phyloP scores from a whole-genome alignment of 108 stramenopile species.

The Cyclostephanos invisitatus region DNA sequence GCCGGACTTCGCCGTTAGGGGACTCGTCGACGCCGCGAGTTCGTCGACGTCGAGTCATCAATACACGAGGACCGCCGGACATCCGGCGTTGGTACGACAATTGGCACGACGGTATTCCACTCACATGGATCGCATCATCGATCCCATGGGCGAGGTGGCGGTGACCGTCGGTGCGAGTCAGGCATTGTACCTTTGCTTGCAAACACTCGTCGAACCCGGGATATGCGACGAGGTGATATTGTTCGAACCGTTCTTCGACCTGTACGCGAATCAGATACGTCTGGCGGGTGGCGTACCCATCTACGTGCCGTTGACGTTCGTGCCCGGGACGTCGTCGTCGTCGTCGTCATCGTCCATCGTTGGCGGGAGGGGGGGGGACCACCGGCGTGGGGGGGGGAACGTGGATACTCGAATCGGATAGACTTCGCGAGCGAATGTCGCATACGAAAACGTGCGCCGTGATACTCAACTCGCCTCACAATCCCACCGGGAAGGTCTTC shows the following conservation, averaged over 20 bases:
- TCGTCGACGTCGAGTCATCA: slow-evolving; percentile 77
- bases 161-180: slow-evolving; percentile 96
- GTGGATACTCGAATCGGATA: slow-evolving; percentile 81
- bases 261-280: slow-evolving; percentile 86
- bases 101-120: slow-evolving; percentile 88
- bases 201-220: slow-evolving; percentile 86
- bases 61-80: slow-evolving; percentile 95
- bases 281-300: slow-evolving; percentile 85
- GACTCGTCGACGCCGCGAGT: slow-evolving; percentile 68
- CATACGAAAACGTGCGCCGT: slow-evolving; percentile 88
- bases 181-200: slow-evolving; percentile 85
- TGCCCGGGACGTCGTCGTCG: too few species aligned
- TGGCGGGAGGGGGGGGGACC: too few species aligned
- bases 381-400: slow-evolving; percentile 57
- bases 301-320: slow-evolving; percentile 80
- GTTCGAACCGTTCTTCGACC: slow-evolving; percentile 98
- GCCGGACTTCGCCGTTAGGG: slow-evolving; percentile 78
- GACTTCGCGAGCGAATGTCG: slow-evolving; percentile 65
- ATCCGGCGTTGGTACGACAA: slow-evolving; percentile 87
- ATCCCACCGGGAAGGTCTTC: slow-evolving; percentile 98
- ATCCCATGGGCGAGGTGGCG: slow-evolving; percentile 87
- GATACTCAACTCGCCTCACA: slow-evolving; percentile 98
- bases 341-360: neutral
- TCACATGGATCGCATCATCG: slow-evolving; percentile 78
- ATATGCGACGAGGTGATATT: slow-evolving; percentile 87